Base-by-base conservation (phyloP, 805 yeast species). In the Hemisphaericaspora nanyangensis region DNA sequence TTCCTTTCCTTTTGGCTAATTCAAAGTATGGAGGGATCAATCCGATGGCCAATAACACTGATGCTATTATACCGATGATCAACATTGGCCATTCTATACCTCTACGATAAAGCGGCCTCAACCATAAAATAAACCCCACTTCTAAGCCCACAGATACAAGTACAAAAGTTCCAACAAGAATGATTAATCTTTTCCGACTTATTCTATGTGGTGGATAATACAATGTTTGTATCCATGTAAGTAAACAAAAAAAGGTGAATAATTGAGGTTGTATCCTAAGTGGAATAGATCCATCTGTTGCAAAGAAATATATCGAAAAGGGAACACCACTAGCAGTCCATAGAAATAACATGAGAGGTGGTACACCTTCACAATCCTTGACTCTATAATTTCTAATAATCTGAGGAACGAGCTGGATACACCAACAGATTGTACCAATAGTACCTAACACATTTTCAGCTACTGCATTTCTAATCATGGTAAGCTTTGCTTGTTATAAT, bases 351-450 rank as follows among this genome's bases (percentile, higher is more conserved):
- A 91, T 89, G 26, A 75, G n/a, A 5, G 90, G 89, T 1, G 95
- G 96, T 7, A 90, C 63, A 0, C 98, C 97, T 19, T 80, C 84
- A 43, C 95, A 85, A 54, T 88, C 79, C 52, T 91, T 88, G 7
- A 75, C 74, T 42, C 71, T 70, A 64, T 76, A 89, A 56, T 91
- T 90, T 55, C 79, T 70, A 41, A 79, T 68, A 33, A 90, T 81
- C 47, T 86, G 98, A 2, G 97, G 97, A 1, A 89, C 70, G 47
- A 91, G 65, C 62, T 91, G 97, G 47, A 90, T 66, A 59, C 97
- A 90, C 97, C 97, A 91, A 42, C 85, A 73, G 2, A 90, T 79
- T 0, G 98, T 91, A 5, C 96, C 97, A 1, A 86, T 70, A 10
- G 96, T 89, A 1, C 88, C 96, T 39, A 88, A 69, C 6, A 82